Base-by-base conservation (phyloP, 2,329 filamentous ascomycete species). In the Aspergillus oerlinghausenensis region DNA sequence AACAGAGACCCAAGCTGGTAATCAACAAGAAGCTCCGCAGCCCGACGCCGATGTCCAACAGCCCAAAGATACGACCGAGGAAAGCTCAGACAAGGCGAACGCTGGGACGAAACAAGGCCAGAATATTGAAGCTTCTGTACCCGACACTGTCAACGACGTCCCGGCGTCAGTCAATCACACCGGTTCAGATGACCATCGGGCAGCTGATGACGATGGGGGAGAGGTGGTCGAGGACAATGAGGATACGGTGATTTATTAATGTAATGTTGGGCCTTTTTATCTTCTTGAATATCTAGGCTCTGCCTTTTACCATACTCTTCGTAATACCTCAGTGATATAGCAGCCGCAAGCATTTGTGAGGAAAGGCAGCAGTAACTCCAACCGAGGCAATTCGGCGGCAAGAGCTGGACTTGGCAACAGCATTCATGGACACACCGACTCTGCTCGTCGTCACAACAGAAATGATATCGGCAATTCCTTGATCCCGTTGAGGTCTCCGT, bases 241-340 rank as follows among this genome's bases (percentile, higher is more conserved):
- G 77, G 92, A 96, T 67, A 92, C 88, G 65, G 90, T 96, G 53
- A 93, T 96, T 58, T 96, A 96, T 77, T 96, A 67, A 61, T 23
- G 32, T 25, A 26, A 26, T 67, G 54, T 35, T 52, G 21, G 29
- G 19, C 38, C 10, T 9, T 11, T 56, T 21, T 26, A 32, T 47
- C 19, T 52, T 43, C n/a, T 45, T n/a, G 26, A 45, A 32, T 11
- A n/a, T 29, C 28, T 43, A 43, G 17, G 17, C 19, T 21, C 48
- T 49, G 35, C 26, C 29, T 49, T 26, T 26, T 49, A 42, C 38
- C 49, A 52, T 49, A 23, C 10, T 35, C 50, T 23, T 51, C 50
- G 14, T 38, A n/a, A 17, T 17, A 21, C 26, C 11, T 29, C 28
- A 17, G 23, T 29, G 26, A 28, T 49, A 17, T 38, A 38, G 32